A percentile compares a stretch with the other conserved stretches of the same genome.
Evolutionary conservation across 1,139 yeast species (phyloP).

Genomic region (Blastobotrys serpentis): DNA sequence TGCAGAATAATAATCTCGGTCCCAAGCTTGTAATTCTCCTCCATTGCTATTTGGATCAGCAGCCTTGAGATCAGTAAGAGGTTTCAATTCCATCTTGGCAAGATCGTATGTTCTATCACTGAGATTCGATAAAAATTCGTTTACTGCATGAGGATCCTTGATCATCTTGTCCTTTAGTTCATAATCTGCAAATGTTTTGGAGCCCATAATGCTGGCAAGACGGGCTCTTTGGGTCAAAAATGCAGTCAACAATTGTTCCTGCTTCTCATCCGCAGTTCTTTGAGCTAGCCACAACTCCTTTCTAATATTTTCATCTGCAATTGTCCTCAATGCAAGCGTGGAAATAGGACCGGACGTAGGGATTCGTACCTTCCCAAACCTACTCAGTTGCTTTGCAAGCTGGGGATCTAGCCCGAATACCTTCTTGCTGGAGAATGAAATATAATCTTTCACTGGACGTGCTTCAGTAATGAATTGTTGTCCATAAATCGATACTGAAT

Average conservation of each 20-base stretch:
- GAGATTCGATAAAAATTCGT: constrained; percentile 61
- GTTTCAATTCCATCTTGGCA: constrained; percentile 58
- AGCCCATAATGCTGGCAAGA: constrained; percentile 74
- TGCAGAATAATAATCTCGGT: constrained; percentile 68
- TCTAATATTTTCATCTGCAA: constrained; percentile 59
- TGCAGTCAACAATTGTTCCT: constrained; percentile 57
- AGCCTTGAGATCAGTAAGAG: constrained; percentile 29
- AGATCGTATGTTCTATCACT: constrained; percentile 52
- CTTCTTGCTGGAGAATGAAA: constrained; percentile 37
- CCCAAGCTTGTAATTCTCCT: constrained; percentile 74
- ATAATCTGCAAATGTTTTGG: constrained; percentile 69
- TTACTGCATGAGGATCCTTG: constrained; percentile 71
- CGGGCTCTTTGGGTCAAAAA: constrained; percentile 66
- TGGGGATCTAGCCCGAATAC: constrained; percentile 42
- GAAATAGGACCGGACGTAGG: constrained; percentile 74
- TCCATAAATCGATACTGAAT: constrained; percentile 77
- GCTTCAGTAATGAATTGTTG: constrained; percentile 69
- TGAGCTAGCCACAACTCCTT: constrained; percentile 71
- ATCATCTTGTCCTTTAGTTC: constrained; percentile 92
- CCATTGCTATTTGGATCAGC: constrained; percentile 34
- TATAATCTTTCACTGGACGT: constrained; percentile 38
- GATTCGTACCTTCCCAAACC: constrained; percentile 44
- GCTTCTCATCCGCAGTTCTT: constrained; percentile 55
- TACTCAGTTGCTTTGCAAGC: constrained; percentile 31
- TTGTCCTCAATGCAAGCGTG: constrained; percentile 59